Evolutionary conservation across 169 alveolate species (phyloP), one percentile per base, ranked within the genome.

Genomic region (Pseudocohnilembus persalinus): DNA sequence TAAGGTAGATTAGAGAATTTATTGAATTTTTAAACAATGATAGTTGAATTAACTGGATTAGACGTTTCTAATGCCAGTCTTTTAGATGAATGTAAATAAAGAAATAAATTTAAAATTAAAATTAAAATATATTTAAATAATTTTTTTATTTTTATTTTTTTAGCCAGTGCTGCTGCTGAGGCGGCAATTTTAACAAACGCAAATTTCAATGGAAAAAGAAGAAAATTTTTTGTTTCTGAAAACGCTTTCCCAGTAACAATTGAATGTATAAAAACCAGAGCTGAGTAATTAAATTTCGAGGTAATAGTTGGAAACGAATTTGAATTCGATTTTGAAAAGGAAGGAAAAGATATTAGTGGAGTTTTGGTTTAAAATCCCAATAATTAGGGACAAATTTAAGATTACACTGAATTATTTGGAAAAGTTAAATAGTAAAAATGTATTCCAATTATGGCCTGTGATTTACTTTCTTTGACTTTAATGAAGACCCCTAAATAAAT

Each of bases 11-110:
- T 95, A 27, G 97, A 95, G 76, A 73, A 91, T 29, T 73, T 95
- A 30, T 87, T 95, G 35, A 91, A 92, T 63, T 90, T 29, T 34
- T 92, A 96, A 89, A 95, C 98, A 31, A 88, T 95, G 85, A 93
- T 96, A 34, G 86, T 92, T 77, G 97, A 93, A 78, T 93, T 96
- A 63, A 95, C 98, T 29, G 97, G 97, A 27, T 82, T 95, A 76
- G 94, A 89, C 31, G 94, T 93, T 31, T 93, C 98, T 49, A 96
- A 96, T 81, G 97, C 97, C 32, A 91, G 96, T 20, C 92, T 96
- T 32, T 84, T 96, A 68, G 98, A 96, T 85, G 98, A 96, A 88
- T 94, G 96, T 34, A 89, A 97, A 0, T 49, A 49, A 11, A 49
- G 20, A 11, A 20, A 4, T 49, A 49, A 49, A 49, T 11, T 49